Percentiles rank a stretch among this genome's conserved stretches.
Evolutionary conservation across 176 grass and related monocot genomes (phyloP).

Genomic region (Poa pratensis): DNA sequence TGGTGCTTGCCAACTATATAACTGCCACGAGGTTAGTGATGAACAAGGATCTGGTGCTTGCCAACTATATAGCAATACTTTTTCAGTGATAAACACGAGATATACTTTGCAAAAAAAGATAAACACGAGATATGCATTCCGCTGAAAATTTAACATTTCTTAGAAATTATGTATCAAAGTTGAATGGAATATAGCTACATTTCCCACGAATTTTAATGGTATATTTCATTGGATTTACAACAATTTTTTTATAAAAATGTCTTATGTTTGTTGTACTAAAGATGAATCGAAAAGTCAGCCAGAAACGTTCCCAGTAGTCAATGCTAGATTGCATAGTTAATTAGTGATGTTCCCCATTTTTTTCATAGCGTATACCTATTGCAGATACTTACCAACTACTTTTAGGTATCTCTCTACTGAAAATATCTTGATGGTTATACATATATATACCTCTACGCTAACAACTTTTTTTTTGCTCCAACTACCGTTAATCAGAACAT

Average conservation of each 20-base stretch:
- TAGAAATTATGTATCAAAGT: not conserved
- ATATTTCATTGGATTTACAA: not conserved
- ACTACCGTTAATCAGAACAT: not conserved
- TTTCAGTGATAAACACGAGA: not conserved
- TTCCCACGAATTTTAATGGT: not conserved
- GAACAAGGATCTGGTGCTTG: too few species aligned
- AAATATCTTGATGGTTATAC: not conserved
- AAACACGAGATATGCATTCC: not conserved
- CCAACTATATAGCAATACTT: not conserved
- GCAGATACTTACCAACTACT: not conserved
- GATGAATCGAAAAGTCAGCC: not conserved
- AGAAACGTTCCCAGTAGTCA: not conserved
- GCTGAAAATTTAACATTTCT: not conserved
- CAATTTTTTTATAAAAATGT: not conserved
- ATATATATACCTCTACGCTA: not conserved
- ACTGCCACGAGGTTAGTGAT: too few species aligned
- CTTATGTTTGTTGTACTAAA: not conserved
- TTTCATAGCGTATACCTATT: not conserved
- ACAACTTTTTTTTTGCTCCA: not conserved
- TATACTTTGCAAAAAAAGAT: not conserved
- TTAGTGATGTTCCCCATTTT: not conserved
- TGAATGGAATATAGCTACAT: not conserved
- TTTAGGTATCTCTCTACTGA: not conserved
- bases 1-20: not conserved
- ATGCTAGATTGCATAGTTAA: not conserved